These are phyloP conservation scores for Ascochyta clinopodiicola DNA, from an alignment of 2,329 filamentous ascomycete species.

Conservation along the genomic window DNA sequence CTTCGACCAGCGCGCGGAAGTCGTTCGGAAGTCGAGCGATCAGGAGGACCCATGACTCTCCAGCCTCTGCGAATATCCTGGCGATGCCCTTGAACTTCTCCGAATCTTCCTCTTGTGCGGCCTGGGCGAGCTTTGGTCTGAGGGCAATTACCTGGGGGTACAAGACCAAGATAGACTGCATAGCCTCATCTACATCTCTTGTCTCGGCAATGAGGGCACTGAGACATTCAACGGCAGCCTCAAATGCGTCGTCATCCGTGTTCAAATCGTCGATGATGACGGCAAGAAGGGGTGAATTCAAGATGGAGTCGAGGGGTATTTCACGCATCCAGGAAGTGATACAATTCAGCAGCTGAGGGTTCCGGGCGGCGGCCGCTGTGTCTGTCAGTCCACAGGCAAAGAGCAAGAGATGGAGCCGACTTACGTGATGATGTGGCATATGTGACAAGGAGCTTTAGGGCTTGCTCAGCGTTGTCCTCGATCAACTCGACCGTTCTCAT, in stretches of 20 bases:
- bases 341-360: conserved; percentile 91
- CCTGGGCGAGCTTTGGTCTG: conserved; percentile 75
- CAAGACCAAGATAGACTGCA: conserved; percentile 79
- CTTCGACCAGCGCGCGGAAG: conserved; percentile 85
- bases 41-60: conserved; percentile 90
- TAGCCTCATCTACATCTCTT: conserved; percentile 87
- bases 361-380: conserved; percentile 73
- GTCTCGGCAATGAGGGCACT: conserved; percentile 93
- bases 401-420: conserved; percentile 37
- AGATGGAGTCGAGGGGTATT: conserved; percentile 81
- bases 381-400: conserved; percentile 15
- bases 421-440: conserved; percentile 91
- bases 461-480: conserved; percentile 86
- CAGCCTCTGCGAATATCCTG: conserved; percentile 88
- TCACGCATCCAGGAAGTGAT: conserved; percentile 97
- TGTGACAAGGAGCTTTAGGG: conserved; percentile 84
- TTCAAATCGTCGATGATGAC: conserved; percentile 80
- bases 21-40: conserved; percentile 83
- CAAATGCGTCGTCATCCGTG: conserved; percentile 79
- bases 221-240: conserved; percentile 89
- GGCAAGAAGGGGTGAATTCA: conserved; percentile 83
- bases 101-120: conserved; percentile 79
- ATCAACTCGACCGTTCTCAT: conserved; percentile 87
- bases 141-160: conserved; percentile 82
- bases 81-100: conserved; percentile 89